These are phyloP conservation scores for Exophiala alcalophila DNA, from an alignment of 2,329 filamentous ascomycete species.

Conservation along the genomic window DNA sequence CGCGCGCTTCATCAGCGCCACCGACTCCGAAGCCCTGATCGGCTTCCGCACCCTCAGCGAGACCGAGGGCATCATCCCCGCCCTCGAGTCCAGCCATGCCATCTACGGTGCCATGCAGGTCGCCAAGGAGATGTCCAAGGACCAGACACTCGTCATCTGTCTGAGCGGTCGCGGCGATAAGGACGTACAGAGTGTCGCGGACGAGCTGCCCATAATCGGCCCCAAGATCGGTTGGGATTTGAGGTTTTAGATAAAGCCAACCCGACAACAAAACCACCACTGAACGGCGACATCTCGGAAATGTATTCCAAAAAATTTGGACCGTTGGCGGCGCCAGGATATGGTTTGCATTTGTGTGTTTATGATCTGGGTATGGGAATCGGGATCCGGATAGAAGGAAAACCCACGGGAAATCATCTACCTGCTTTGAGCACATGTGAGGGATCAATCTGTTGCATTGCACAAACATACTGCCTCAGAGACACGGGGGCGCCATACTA, in stretches of 20 bases:
- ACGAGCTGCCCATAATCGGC: conserved; percentile 83
- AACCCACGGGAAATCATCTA: no score
- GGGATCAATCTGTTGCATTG: no score
- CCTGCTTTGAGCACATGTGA: no score
- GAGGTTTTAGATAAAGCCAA: conserved; percentile 49
- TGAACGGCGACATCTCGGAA: no score
- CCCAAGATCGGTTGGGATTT: conserved; percentile 78
- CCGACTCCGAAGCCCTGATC: conserved; percentile 82
- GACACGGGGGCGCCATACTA: no score
- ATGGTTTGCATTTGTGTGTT: no score
- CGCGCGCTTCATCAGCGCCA: conserved; percentile 85
- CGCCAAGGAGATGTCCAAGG: conserved; percentile 82
- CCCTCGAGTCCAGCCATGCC: conserved; percentile 89
- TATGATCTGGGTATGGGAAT: no score
- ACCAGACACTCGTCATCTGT: conserved; percentile 88
- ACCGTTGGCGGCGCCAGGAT: no score
- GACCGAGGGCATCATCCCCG: conserved; percentile 94
- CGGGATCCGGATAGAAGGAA: no score
- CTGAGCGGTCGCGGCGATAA: conserved; percentile 92
- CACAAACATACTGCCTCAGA: no score
- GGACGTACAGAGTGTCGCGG: conserved; percentile 96
- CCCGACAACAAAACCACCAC: no score
- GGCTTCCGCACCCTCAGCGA: conserved; percentile 83
- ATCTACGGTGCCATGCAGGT: conserved; percentile 85
- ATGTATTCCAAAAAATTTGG: no score